Evolutionary conservation across 2,329 filamentous ascomycete genomes (phyloP).

Genomic region (Knufia fluminis): DNA sequence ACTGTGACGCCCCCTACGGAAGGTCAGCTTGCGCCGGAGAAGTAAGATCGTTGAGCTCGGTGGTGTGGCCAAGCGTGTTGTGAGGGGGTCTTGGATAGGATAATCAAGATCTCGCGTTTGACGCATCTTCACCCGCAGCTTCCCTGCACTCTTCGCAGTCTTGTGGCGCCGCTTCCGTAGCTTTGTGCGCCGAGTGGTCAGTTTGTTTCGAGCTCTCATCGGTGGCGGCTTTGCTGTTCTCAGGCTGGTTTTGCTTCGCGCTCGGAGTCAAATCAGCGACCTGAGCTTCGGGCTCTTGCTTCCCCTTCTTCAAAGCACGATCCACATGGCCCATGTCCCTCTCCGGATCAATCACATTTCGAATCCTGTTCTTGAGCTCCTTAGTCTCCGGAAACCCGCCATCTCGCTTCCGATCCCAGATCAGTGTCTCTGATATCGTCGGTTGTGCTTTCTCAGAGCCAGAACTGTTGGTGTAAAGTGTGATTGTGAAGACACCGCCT

Average conservation of each 20-base stretch:
- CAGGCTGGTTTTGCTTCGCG: neutral
- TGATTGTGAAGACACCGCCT: slow-evolving; percentile 72
- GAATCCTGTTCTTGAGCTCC: slow-evolving; percentile 72
- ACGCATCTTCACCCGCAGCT: neutral
- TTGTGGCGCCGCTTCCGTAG: neutral
- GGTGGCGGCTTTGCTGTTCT: neutral
- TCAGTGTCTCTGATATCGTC: slow-evolving; percentile 39
- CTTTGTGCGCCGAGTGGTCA: neutral
- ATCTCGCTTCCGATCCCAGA: slow-evolving; percentile 84
- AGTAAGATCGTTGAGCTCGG: too few species aligned
- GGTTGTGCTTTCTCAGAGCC: slow-evolving; percentile 12
- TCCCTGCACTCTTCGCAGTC: slow-evolving; percentile 6
- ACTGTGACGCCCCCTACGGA: too few species aligned
- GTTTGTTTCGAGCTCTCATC: neutral
- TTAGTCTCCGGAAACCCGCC: slow-evolving; percentile 93
- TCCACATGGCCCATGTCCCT: slow-evolving; percentile 77
- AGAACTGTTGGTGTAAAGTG: slow-evolving; percentile 41
- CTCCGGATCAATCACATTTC: slow-evolving; percentile 71
- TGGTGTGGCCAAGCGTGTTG: too few species aligned
- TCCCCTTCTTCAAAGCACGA: slow-evolving; percentile 33
- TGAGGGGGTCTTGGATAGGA: neutral
- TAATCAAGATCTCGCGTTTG: neutral
- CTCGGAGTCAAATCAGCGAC: too few species aligned
- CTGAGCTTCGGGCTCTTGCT: neutral
- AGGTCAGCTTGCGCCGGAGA: neutral